Base-by-base conservation (phyloP, 257 asterid species). In the Lantana camara region DNA sequence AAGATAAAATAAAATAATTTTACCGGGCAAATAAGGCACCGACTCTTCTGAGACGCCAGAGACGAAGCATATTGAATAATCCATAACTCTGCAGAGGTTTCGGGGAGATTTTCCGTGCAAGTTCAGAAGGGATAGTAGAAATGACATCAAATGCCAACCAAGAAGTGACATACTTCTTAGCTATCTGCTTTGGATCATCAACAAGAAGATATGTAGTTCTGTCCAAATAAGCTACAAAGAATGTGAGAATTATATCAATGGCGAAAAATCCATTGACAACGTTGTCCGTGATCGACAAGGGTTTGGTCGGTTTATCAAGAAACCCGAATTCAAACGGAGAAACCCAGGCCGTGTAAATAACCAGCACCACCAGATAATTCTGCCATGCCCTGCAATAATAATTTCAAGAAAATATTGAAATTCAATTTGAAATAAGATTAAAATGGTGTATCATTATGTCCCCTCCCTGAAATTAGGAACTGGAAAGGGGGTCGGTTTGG, bases 291-390 rank as follows among this genome's bases (percentile, higher is more conserved):
- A 79, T 59, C 41, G 95, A 64, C 9, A 89, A 83, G 7, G 82
- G 71, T 21, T 63, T 67, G 1, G 45, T 49, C 19, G 92, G 96
- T 63, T 60, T 79, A 32, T 75, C 73, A 29, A 89, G 76, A 64
- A 93, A 93, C 7, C 94, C 98, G 7, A 93, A 83, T 70, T 93
- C 97, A 45, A 87, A 93, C 4, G 97, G 98, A 65, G 95, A 92
- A 67, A 83, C 95, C 98, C 97, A 93, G 40, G 97, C 97, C 2
- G 97, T 87, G 60, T 93, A 93, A 44, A 85, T 23, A 13, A 93
- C 97, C 64, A 89, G 90, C 60, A 80, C 71, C 47, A 90, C 75
- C 69, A 93, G 76, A 75, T 80, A 89, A 1, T 73, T 77, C 73
- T 82, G 87, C 97, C 96, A 88, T 42, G 42, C 56, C 82, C 98